These are phyloP conservation scores for Phallus indusiatus DNA, from an alignment of 768 basidiomycete genomes.

Conservation along the genomic window DNA sequence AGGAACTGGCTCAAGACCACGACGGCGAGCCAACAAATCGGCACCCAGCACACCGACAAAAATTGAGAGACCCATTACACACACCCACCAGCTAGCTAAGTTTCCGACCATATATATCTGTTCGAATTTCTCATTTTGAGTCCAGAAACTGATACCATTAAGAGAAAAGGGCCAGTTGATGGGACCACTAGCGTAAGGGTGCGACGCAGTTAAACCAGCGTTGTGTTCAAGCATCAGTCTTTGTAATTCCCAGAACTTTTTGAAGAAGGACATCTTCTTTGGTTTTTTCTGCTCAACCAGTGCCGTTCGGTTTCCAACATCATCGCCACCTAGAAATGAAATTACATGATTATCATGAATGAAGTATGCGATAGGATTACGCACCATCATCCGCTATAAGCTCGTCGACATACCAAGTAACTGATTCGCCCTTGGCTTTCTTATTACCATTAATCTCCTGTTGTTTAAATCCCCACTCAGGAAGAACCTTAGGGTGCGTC, in stretches of 20 bases:
- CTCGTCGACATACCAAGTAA: constrained; percentile 84
- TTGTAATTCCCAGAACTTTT: constrained; percentile 89
- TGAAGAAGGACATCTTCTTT: constrained; percentile 85
- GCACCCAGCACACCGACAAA: constrained; percentile 87
- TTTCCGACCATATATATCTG: constrained; percentile 98
- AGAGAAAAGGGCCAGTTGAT: constrained; percentile 98
- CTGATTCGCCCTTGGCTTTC: constrained; percentile 69
- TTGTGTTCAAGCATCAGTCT: constrained; percentile 97
- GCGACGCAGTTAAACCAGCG: constrained; percentile 94
- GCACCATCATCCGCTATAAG: constrained; percentile 66
- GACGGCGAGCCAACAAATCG: constrained; percentile 78
- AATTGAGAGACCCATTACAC: constrained; percentile 75
- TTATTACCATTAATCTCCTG: constrained; percentile 99
- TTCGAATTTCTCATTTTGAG: constrained; percentile 68
- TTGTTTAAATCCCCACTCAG: constrained; percentile 96
- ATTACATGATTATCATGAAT: background rate
- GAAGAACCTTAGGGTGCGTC: constrained; percentile 79
- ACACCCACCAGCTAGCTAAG: constrained; percentile 89
- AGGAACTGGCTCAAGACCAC: constrained; percentile 78
- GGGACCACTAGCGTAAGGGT: constrained; percentile 93
- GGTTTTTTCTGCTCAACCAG: constrained; percentile 52
- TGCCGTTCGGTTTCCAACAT: constrained; percentile 43
- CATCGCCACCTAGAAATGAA: constrained; percentile 36
- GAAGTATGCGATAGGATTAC: constrained; percentile 18
- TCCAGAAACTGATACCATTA: constrained; percentile 98